A percentile compares a stretch with the other conserved stretches of the same genome.
Evolutionary conservation across 2,329 filamentous ascomycete species (phyloP).

Genomic region (Talaromyces sp.): DNA sequence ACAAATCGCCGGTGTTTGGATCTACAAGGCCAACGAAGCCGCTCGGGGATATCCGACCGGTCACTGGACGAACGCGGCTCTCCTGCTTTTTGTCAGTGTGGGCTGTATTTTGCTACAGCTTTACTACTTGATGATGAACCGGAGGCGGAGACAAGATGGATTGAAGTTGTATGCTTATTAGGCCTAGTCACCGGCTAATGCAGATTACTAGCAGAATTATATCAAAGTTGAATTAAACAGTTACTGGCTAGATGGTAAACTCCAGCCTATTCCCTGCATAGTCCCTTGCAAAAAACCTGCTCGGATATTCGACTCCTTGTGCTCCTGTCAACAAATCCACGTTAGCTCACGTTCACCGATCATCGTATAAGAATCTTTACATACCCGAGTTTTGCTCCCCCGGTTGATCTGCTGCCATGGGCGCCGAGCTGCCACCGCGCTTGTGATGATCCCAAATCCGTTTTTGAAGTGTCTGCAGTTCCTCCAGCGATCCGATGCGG

Average conservation of each 20-base stretch:
- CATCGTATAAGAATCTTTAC: not conserved
- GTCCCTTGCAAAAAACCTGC: slow-evolving; percentile 57
- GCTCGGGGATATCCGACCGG: slow-evolving; percentile 61
- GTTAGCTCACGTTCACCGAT: slow-evolving; percentile 15
- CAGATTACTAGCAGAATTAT: not conserved
- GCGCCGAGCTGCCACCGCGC: slow-evolving; percentile 46
- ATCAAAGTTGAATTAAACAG: not conserved
- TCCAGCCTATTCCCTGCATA: slow-evolving; percentile 52
- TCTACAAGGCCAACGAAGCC: slow-evolving; percentile 61
- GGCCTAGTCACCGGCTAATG: not conserved
- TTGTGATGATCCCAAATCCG: slow-evolving; percentile 50
- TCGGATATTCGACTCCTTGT: slow-evolving; percentile 55
- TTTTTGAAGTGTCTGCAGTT: slow-evolving; percentile 44
- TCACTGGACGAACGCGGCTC: slow-evolving; percentile 60
- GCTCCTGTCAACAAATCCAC: slow-evolving; percentile 31
- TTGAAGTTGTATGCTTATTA: slow-evolving; percentile 9
- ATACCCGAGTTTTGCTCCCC: slow-evolving; percentile 42
- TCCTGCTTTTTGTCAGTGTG: slow-evolving; percentile 54
- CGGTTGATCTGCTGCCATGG: slow-evolving; percentile 51
- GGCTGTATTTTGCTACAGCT: slow-evolving; percentile 51
- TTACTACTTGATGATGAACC: slow-evolving; percentile 51
- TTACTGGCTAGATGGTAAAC: slow-evolving; percentile 41
- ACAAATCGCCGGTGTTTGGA: slow-evolving; percentile 69
- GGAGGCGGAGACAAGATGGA: slow-evolving; percentile 10
- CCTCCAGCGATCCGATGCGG: slow-evolving; percentile 43